Conservation (phyloP, 768 basidiomycete species). For the Clavaria fumosa region DNA sequence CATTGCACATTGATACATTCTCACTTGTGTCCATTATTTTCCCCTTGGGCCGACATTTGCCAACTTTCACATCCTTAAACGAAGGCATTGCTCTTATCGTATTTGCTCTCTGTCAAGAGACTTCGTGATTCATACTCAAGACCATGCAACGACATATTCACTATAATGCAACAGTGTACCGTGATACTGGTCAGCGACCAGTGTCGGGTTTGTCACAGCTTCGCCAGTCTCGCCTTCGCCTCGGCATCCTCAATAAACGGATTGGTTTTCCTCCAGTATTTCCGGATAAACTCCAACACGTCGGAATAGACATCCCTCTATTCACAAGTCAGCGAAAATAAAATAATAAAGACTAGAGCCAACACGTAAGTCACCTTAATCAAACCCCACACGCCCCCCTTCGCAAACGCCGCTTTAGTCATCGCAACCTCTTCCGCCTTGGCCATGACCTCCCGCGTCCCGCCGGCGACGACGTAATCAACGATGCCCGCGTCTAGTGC, state of each 20-base stretch:
- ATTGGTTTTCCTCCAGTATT: conserved; percentile 22
- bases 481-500: conserved; percentile 50
- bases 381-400: conserved; percentile 52
- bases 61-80: too few relatives aligned
- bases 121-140: too few relatives aligned
- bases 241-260: conserved; percentile 32
- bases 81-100: too few relatives aligned
- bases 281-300: conserved; percentile 28
- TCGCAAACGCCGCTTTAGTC: conserved; percentile 32
- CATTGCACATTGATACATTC: too few relatives aligned
- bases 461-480: conserved; percentile 51
- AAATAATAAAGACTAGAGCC: background rate
- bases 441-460: conserved; percentile 40
- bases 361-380: conserved; percentile 37
- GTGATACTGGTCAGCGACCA: too few relatives aligned
- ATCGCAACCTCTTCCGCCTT: conserved; percentile 53
- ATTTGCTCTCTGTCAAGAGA: too few relatives aligned
- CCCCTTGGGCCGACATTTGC: too few relatives aligned
- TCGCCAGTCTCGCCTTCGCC: conserved; percentile 32
- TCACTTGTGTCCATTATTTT: too few relatives aligned
- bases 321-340: background rate
- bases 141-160: too few relatives aligned
- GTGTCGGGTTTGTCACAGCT: too few relatives aligned
- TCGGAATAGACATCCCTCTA: conserved; percentile 44
- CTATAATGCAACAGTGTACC: too few relatives aligned